A percentile compares a stretch with the other conserved stretches of the same genome.
phyloP scores from a whole-genome alignment of 176 grass and related monocot species.

The Lolium multiflorum region DNA sequence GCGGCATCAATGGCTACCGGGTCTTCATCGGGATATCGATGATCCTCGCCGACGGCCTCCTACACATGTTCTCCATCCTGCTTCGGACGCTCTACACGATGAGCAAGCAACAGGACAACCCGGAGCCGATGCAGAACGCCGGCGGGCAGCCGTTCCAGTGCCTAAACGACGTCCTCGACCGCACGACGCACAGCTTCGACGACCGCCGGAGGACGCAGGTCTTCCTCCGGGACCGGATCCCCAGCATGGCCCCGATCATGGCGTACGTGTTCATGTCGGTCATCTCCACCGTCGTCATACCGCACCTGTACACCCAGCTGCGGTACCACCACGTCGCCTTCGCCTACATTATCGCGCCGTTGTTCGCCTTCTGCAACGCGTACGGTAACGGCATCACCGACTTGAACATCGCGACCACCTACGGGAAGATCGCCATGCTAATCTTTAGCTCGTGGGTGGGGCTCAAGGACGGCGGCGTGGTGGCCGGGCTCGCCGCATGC shows the following conservation, averaged over 20 bases:
- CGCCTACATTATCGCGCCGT: constrained; percentile 53
- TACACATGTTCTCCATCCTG: constrained; percentile 57
- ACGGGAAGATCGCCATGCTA: constrained; percentile 58
- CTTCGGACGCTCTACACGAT: constrained; percentile 42
- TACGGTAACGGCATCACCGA: constrained; percentile 65
- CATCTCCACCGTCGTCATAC: constrained; percentile 42
- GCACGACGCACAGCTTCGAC: constrained; percentile 48
- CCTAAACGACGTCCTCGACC: background rate
- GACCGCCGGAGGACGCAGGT: constrained; percentile 47
- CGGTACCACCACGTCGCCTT: constrained; percentile 52
- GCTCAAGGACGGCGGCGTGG: constrained; percentile 45
- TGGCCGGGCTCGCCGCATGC: constrained; percentile 54
- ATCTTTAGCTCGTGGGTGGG: constrained; percentile 58
- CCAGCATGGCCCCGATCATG: constrained; percentile 16
- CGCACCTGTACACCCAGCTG: constrained; percentile 55
- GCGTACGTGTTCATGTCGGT: constrained; percentile 40
- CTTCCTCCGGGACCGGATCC: constrained; percentile 60
- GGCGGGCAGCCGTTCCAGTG: constrained; percentile 23
- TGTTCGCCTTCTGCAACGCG: constrained; percentile 67
- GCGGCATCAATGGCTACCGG: constrained; percentile 59
- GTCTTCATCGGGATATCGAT: constrained; percentile 68
- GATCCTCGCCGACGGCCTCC: constrained; percentile 68
- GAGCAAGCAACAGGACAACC: background rate
- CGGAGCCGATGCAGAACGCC: background rate
- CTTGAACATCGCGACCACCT: constrained; percentile 47